A percentile compares a stretch with the other conserved stretches of the same genome.
Conservation (phyloP, 2,329 filamentous ascomycete species). For the Coleophoma eucalyptorum region DNA sequence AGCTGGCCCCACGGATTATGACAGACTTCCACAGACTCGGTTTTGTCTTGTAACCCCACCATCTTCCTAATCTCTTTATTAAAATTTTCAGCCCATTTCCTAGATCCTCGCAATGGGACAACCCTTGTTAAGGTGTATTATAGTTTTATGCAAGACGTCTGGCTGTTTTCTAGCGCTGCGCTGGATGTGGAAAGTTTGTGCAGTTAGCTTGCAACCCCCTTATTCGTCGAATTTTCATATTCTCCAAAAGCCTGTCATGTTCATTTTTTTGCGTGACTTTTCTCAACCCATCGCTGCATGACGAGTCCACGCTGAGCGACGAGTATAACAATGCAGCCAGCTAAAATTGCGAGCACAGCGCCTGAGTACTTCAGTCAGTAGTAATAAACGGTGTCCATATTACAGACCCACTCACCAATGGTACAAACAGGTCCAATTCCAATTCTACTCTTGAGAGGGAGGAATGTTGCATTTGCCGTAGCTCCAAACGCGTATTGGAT, state of each 20-base stretch:
- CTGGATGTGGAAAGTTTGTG: too few relatives aligned
- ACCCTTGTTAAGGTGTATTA: too few relatives aligned
- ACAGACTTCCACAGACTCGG: too few relatives aligned
- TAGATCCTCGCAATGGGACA: too few relatives aligned
- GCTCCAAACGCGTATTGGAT: conserved; percentile 27
- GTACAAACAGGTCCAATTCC: conserved; percentile 12
- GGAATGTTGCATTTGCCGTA: conserved; percentile 17
- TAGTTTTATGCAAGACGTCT: too few relatives aligned
- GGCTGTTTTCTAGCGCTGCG: too few relatives aligned
- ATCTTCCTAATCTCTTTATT: too few relatives aligned
- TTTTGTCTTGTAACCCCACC: too few relatives aligned
- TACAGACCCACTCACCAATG: background rate
- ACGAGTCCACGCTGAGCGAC: background rate
- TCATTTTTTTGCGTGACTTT: background rate
- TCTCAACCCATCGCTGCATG: background rate
- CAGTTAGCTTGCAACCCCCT: too few relatives aligned
- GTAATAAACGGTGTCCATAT: background rate
- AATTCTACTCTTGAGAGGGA: conserved; percentile 25
- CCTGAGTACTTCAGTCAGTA: background rate
- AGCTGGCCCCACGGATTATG: background rate
- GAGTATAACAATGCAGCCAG: background rate
- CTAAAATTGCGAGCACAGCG: background rate
- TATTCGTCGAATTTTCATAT: too few relatives aligned
- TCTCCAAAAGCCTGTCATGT: too few relatives aligned
- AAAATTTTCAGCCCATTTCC: too few relatives aligned